Base-by-base conservation (phyloP, 495 filamentous ascomycete species). In the Talaromyces wortmannii region DNA sequence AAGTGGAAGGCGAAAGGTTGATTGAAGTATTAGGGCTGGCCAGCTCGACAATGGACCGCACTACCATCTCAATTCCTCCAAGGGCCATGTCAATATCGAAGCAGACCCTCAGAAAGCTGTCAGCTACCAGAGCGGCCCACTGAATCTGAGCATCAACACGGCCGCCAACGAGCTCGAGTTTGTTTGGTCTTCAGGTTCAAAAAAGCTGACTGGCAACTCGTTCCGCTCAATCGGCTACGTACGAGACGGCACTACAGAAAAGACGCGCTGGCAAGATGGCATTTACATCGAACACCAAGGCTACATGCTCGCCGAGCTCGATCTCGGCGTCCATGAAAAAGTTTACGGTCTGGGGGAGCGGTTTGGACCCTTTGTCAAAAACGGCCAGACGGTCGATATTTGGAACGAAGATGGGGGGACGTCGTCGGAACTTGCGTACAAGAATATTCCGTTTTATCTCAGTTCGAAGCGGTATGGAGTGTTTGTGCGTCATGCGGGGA, bases 361-460 rank as follows among this genome's bases (percentile, higher is more conserved):
- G 13, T 90, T 90, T 56, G 85, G 85, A 0, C 77, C 82, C 2
- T 84, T 87, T 53, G 83, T 83, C 58, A 87, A 86, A 63, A 83
- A 87, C 32, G 86, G 86, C 7, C 84, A 89, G 64, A 74, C 71
- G 5, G 73, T 90, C 3, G 76, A 78, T 51, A 77, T 89, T 16
- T 88, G 85, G 83, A 88, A 89, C 55, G 81, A 82, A 32, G 86
- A 90, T 58, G 86, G 86, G 3, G 86, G 85, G 7, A 89, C 87
- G 15, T 84, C 79, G 0, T 83, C 78, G 15, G 85, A 89, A 50
- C 77, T 87, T 56, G 84, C 84, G 0, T 90, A 90, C 63, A 89
- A 89, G 68, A 89, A 89, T 60, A 74, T 89, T 6, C 80, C 83
- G 2, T 89, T 89, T 65, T 88, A 84, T 65, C 68, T 89, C 33